Evolutionary conservation across 352 stramenopile species (phyloP), one percentile per base, ranked within the genome.

Genomic region (Pythium biforme): DNA sequence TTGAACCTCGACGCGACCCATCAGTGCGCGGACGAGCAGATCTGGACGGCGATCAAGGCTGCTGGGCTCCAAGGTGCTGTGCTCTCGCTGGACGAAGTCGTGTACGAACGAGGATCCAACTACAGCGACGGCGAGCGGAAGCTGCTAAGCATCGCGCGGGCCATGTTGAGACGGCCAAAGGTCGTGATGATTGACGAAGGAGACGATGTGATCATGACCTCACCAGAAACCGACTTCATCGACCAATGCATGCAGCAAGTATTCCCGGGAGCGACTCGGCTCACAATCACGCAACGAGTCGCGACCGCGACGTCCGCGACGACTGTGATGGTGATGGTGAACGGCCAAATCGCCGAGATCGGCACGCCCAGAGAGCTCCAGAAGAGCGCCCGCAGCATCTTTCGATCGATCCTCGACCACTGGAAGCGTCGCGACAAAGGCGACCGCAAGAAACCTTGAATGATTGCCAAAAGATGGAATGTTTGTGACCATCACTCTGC

Each of bases 291-390:
- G 33, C 96, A 99, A 76, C 88, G 97, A 20, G 72, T 99, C 20
- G 87, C 98, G 66, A 99, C 96, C 7, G 97, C 99, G 49, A 93
- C 98, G 70, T 93, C 99, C 68, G 96, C 87, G 59, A 94, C 99
- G 70, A 73, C 74, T 15, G 94, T 99, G 26, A 61, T 99, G 20
- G 97, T 99, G 1, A 91, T 99, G 75, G 96, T 98, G 58, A 74
- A 91, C 43, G 97, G 97, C 15, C 76, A 74, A 20, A 84, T 95
- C 14, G 90, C 81, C 17, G 94, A 99, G 73, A 93, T 87, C 56
- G 97, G 83, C 22, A 59, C 86, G 11, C 92, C 95, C 0, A 56
- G 62, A 3, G 77, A 95, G 26, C 75, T 99, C n/a, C 73, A 98
- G 53, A 68, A 75, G 40, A 88, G 76, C 55, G 49, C 48, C 0